Evolutionary conservation across 768 basidiomycete genomes (phyloP).

Genomic region (Chalciporus pseudorubinellus): DNA sequence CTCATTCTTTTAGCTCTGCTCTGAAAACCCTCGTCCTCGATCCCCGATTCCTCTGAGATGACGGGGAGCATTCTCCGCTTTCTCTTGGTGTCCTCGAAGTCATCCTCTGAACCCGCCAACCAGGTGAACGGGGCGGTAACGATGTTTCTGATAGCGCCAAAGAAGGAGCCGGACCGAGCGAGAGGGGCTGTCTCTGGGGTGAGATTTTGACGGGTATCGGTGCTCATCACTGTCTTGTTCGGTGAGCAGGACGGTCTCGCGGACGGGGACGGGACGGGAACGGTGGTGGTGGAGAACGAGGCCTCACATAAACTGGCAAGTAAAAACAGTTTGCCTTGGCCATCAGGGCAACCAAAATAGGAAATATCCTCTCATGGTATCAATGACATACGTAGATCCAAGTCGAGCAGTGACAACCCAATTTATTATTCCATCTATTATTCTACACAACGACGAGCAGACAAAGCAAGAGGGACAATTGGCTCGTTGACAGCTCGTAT

Average conservation of each 20-base stretch:
- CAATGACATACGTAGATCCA: background rate
- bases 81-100: slow-evolving; percentile 47
- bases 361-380: slow-evolving; percentile 14
- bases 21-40: slow-evolving; percentile 34
- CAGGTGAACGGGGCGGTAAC: slow-evolving; percentile 59
- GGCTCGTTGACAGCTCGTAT: slow-evolving; percentile 6
- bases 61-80: slow-evolving; percentile 52
- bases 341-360: slow-evolving; percentile 3
- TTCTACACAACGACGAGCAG: background rate
- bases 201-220: slow-evolving; percentile 27
- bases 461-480: background rate
- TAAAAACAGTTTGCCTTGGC: slow-evolving; percentile 24
- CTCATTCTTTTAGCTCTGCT: slow-evolving; percentile 51
- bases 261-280: slow-evolving; percentile 11
- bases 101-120: slow-evolving; percentile 52
- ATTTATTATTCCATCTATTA: background rate
- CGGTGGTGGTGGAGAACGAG: slow-evolving; percentile 24
- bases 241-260: slow-evolving; percentile 17
- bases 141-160: slow-evolving; percentile 62
- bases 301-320: slow-evolving; percentile 9
- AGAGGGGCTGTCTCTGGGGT: slow-evolving; percentile 33
- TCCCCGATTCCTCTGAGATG: slow-evolving; percentile 19
- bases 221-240: slow-evolving; percentile 26
- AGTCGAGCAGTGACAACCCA: background rate
- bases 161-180: slow-evolving; percentile 55